phyloP scores from a whole-genome alignment of 2,329 filamentous ascomycete genomes.

The Sarocladiaceae sp. region DNA sequence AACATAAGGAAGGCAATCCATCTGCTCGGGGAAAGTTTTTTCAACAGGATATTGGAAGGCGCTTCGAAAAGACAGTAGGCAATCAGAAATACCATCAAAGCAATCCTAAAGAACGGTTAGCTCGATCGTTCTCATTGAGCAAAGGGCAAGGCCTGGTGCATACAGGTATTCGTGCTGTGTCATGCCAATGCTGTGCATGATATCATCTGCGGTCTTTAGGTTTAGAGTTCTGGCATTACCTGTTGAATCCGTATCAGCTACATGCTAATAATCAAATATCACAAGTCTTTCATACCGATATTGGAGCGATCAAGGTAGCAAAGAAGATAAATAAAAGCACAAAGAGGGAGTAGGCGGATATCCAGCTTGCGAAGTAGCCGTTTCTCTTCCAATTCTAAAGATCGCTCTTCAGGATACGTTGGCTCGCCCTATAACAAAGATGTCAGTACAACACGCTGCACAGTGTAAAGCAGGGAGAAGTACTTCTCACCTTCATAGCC shows the following conservation, averaged over 20 bases:
- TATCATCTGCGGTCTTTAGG: constrained; percentile 26
- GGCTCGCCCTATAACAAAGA: no score
- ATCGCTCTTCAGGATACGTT: no score
- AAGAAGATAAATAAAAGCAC: constrained; percentile 50
- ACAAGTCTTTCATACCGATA: constrained; percentile 45
- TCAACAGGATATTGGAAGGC: no score
- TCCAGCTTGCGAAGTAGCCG: no score
- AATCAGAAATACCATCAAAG: constrained; percentile 14
- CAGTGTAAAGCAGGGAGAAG: no score
- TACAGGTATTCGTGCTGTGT: constrained; percentile 27
- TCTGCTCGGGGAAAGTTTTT: no score
- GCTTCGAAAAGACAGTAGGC: not conserved
- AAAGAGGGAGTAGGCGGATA: no score
- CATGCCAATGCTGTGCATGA: constrained; percentile 28
- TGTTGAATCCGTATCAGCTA: constrained; percentile 2
- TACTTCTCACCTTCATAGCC: no score
- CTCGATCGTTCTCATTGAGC: no score
- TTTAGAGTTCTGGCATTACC: constrained; percentile 37
- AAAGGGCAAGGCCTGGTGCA: no score
- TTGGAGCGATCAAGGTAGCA: constrained; percentile 57
- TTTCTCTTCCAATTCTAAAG: no score
- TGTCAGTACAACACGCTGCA: no score
- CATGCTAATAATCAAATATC: not conserved
- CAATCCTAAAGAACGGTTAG: constrained; percentile 18
- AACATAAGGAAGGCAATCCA: constrained; percentile 51